Base-by-base conservation (phyloP, 2,329 filamentous ascomycete genomes). In the Colletotrichum plurivorum region DNA sequence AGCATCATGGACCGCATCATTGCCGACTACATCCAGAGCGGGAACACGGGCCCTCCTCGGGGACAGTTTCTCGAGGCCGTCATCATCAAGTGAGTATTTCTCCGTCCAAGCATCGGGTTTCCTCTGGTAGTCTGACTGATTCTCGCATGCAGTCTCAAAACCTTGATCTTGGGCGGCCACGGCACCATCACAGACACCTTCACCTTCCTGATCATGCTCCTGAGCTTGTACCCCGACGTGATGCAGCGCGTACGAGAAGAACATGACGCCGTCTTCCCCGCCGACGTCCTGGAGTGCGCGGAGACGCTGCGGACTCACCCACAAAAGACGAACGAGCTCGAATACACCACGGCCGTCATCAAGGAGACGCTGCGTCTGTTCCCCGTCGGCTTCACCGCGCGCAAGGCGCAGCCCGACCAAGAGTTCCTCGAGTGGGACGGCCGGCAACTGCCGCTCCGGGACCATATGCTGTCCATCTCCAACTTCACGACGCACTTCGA, bases 311-410 rank as follows among this genome's bases (percentile, higher is more conserved):
- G 84, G 3, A 76, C 78, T 5, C 75, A 84, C 16, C 82, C 84
- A 0, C 75, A 80, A 48, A 78, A 83, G 10, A 78, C 89, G 57
- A 85, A 85, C 70, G 77, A 82, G n/a, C 78, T 89, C 10, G 79
- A 79, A 1, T 89, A 87, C 71, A 87, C 85, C 6, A 79, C 78
- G 8, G 86, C 85, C 18, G 81, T 88, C 16, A 81, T 88, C 68
- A 87, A 88, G 66, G 88, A 90, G 74, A 79, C 82, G 0, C 78
- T 89, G 1, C 81, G 87, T 2, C 71, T 89, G 25, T 87, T 83
- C 69, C 85, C 86, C 0, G 81, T 86, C 1, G 85, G 66, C 77
- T 81, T 79, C 46, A 81, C 81, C 2, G 77, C 82, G 16, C 80
- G 84, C 20, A 48, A 58, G 10, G 78, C 76, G 15, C 57, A 63